phyloP scores from a whole-genome alignment of 441 rosid genomes.

The Pelargonium fulgidum region DNA sequence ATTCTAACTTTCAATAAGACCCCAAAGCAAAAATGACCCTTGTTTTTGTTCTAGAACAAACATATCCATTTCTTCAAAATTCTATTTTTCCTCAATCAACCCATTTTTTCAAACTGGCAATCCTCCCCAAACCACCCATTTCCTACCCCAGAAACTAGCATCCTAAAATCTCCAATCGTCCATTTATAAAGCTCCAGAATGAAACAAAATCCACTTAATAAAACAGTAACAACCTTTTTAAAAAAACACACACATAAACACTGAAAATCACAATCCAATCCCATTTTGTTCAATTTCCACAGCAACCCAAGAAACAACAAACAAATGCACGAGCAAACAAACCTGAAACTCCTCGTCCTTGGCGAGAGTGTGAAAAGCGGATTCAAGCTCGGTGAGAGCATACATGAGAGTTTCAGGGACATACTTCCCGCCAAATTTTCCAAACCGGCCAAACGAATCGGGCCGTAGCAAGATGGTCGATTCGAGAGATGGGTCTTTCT shows the following conservation, averaged over 20 bases:
- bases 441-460: conserved; percentile 81
- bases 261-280: neutral
- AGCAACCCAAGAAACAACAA: neutral
- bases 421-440: conserved; percentile 82
- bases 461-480: conserved; percentile 50
- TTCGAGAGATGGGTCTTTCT: conserved; percentile 25
- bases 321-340: neutral
- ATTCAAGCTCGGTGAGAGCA: conserved; percentile 77
- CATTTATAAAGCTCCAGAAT: neutral
- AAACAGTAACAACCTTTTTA: too few species aligned
- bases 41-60: neutral
- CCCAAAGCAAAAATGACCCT: neutral
- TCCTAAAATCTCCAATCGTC: neutral
- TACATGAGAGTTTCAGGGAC: conserved; percentile 89
- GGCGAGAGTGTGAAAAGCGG: conserved; percentile 57
- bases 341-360: conserved; percentile 72
- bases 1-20: too few species aligned
- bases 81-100: neutral
- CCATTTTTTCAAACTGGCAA: neutral
- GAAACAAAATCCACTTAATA: too few species aligned
- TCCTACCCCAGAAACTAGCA: neutral
- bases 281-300: neutral
- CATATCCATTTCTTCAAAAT: neutral
- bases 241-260: too few species aligned
- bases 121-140: neutral